phyloP scores from a whole-genome alignment of 768 basidiomycete species.

The Boletus tomentosulus region DNA sequence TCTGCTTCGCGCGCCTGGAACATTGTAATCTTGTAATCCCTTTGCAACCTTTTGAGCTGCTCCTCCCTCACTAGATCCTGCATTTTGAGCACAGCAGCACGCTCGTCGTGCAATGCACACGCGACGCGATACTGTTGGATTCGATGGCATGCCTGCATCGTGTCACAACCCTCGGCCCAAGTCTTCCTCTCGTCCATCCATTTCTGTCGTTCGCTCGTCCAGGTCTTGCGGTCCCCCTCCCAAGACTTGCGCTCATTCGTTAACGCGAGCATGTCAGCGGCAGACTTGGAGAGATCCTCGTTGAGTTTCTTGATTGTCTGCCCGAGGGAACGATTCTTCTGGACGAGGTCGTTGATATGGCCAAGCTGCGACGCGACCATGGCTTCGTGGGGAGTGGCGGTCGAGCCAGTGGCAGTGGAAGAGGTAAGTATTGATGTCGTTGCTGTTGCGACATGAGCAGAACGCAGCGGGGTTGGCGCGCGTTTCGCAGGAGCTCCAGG shows the following conservation, averaged over 20 bases:
- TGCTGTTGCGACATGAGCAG: constrained; percentile 14
- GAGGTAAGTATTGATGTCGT: constrained; percentile 27
- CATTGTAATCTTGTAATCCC: constrained; percentile 64
- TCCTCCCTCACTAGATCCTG: constrained; percentile 53
- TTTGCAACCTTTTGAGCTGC: constrained; percentile 53
- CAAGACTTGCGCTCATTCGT: constrained; percentile 36
- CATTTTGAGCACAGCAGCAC: constrained; percentile 46
- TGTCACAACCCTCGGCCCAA: constrained; percentile 62
- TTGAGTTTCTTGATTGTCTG: constrained; percentile 53
- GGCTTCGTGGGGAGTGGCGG: constrained; percentile 37
- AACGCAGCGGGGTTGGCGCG: constrained; percentile 19
- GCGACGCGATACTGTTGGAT: constrained; percentile 59
- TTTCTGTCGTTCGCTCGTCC: constrained; percentile 29
- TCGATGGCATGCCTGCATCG: constrained; percentile 58
- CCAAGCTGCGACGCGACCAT: constrained; percentile 58
- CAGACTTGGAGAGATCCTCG: constrained; percentile 41
- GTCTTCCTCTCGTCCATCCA: constrained; percentile 51
- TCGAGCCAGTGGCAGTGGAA: constrained; percentile 27
- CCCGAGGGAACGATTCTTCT: constrained; percentile 62
- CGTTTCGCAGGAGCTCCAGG: constrained; percentile 15
- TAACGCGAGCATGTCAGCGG: constrained; percentile 30
- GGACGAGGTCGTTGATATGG: constrained; percentile 72
- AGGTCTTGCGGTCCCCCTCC: constrained; percentile 26
- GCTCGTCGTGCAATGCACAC: constrained; percentile 52
- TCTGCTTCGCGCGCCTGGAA: constrained; percentile 63